Evolutionary conservation across 495 filamentous ascomycete genomes (phyloP).

Genomic region (Penicillium lividum): DNA sequence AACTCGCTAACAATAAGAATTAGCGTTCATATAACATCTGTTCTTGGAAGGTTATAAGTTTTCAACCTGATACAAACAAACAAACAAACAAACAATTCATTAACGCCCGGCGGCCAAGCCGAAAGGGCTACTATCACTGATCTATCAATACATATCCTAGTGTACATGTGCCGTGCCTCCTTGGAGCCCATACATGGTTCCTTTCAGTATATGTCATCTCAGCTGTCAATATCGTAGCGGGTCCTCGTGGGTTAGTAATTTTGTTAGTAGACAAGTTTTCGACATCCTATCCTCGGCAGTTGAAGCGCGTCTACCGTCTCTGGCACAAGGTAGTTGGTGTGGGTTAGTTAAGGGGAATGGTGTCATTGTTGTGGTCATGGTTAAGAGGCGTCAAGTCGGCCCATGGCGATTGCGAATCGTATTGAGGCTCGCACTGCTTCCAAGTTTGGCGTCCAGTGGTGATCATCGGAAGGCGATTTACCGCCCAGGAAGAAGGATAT

Average conservation of each 20-base stretch:
- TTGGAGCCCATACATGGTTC: slow-evolving; percentile 24
- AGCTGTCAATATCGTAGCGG: slow-evolving; percentile 21
- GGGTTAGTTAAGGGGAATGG: too few species aligned
- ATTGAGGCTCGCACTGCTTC: too few species aligned
- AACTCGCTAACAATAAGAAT: too few species aligned
- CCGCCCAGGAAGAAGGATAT: too few species aligned
- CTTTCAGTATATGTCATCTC: slow-evolving; percentile 28
- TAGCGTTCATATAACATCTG: too few species aligned
- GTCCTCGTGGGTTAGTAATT: slow-evolving; percentile 27
- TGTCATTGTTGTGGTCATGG: too few species aligned
- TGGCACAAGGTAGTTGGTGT: slow-evolving; percentile 21
- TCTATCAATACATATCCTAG: slow-evolving; percentile 31
- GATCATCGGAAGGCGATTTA: too few species aligned
- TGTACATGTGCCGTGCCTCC: slow-evolving; percentile 24
- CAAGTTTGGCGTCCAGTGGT: too few species aligned
- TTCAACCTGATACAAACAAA: too few species aligned
- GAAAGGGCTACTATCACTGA: slow-evolving; percentile 35
- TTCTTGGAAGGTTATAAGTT: too few species aligned
- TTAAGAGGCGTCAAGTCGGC: too few species aligned
- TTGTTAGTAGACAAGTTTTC: slow-evolving; percentile 17
- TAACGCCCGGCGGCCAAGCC: slow-evolving; percentile 34
- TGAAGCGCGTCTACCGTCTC: slow-evolving; percentile 20
- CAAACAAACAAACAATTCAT: slow-evolving; percentile 34
- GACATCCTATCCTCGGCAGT: slow-evolving; percentile 10
- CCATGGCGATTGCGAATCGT: too few species aligned